Evolutionary conservation across 228 moss, liverwort and hornwort species (phyloP).

Genomic region (Sphagnum magellanicum): DNA sequence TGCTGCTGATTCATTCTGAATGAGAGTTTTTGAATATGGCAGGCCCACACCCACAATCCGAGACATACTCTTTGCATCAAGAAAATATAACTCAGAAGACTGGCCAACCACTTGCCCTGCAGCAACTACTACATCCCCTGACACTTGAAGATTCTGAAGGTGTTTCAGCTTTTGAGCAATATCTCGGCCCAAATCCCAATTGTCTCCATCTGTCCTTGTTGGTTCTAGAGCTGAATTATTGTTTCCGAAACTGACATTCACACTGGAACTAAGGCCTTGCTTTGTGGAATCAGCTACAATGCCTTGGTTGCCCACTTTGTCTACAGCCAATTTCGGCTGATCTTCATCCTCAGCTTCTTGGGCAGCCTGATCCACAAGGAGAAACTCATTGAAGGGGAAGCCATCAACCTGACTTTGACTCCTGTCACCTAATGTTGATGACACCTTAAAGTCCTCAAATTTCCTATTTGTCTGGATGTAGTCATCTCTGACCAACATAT

Average conservation of each 20-base stretch:
- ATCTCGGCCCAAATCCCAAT: too few species aligned
- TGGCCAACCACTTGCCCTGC: background rate
- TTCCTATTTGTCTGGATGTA: background rate
- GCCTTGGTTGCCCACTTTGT: too few species aligned
- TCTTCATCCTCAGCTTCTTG: too few species aligned
- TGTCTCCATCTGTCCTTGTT: too few species aligned
- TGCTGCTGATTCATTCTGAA: background rate
- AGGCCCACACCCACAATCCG: conserved; percentile 6
- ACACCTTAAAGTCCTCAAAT: too few species aligned
- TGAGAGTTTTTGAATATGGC: conserved; percentile 2
- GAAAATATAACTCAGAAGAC: conserved; percentile 2
- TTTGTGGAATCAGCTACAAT: too few species aligned
- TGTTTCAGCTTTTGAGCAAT: background rate
- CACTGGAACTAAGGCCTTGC: too few species aligned
- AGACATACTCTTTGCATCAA: conserved; percentile 11
- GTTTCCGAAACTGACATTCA: too few species aligned
- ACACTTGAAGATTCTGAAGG: background rate
- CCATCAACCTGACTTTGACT: background rate
- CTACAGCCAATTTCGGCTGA: too few species aligned
- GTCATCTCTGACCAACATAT: background rate
- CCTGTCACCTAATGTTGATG: background rate
- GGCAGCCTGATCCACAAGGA: too few species aligned
- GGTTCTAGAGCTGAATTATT: too few species aligned
- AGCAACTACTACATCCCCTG: conserved; percentile 3
- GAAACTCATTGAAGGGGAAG: too few species aligned